Conservation (phyloP, 495 filamentous ascomycete species). For the Annulohypoxylon bovei region DNA sequence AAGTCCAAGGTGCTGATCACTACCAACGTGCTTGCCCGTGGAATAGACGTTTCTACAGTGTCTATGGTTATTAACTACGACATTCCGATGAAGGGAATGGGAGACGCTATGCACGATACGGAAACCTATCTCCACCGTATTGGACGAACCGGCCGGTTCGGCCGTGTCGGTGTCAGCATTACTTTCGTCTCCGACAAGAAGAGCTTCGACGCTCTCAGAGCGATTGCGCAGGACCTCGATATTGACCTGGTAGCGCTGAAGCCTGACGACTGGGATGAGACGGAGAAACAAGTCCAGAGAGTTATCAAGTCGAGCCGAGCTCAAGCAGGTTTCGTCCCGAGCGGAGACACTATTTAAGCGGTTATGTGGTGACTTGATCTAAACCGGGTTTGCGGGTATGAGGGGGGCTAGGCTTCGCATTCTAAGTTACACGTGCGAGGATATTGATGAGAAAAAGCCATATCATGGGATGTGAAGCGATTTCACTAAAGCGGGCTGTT, state of each 20-base stretch:
- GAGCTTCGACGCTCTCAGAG: constrained; percentile 76
- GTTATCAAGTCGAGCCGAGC: constrained; percentile 84
- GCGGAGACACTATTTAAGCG: constrained; percentile 30
- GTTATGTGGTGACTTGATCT: neutral
- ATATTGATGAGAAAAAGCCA: neutral
- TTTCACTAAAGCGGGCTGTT: neutral
- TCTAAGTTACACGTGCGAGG: constrained; percentile 5
- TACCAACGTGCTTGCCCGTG: constrained; percentile 95
- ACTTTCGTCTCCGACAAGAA: constrained; percentile 84
- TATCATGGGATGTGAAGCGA: neutral
- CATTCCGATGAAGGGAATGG: constrained; percentile 67
- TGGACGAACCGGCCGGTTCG: constrained; percentile 95
- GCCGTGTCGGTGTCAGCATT: constrained; percentile 95
- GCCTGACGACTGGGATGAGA: constrained; percentile 81
- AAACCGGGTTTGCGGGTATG: constrained; percentile 6
- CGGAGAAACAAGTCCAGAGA: constrained; percentile 82
- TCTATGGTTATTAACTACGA: constrained; percentile 98
- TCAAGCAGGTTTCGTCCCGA: constrained; percentile 65
- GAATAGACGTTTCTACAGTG: constrained; percentile 96
- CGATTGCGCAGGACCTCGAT: constrained; percentile 76
- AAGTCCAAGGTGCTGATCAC: constrained; percentile 97
- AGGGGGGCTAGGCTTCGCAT: neutral
- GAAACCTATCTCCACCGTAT: constrained; percentile 99
- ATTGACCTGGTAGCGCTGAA: constrained; percentile 63
- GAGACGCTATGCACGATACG: constrained; percentile 70